Evolutionary conservation across 2,329 filamentous ascomycete genomes (phyloP), one percentile per base, ranked within the genome.

Genomic region (Colletotrichum limetticola): DNA sequence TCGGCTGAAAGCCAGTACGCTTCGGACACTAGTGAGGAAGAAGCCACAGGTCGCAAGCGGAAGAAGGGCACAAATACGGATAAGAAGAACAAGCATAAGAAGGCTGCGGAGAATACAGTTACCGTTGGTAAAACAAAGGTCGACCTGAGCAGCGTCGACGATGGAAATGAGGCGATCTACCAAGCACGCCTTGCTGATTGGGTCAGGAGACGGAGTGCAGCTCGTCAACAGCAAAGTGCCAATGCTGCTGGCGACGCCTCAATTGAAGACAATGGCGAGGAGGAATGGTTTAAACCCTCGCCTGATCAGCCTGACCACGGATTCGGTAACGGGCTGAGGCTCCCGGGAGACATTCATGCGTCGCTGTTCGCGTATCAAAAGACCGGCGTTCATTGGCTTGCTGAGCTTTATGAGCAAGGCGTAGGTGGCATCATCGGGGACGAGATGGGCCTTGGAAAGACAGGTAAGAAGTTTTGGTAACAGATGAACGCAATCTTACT

Each of bases 381-480:
- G 82, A 98, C 95, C 0, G 95, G 96, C 4, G 95, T 99, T 4
- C 94, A 98, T 79, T 99, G 97, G 97, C 88, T 99, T 7, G 95
- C 95, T 81, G 96, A 99, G 81, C 86, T 99, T 2, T 96, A 97
- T 80, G 91, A 92, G 68, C 95, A 98, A 80, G 90, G 93, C 74
- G 95, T 98, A 5, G 97, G 97, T 28, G 97, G 97, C 3, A 98
- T 99, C 66, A 90, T 99, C 52, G 97, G 96, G 6, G 97, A 99
- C 79, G 97, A 99, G 82, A 99, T 99, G 97, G 97, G 97, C 1
- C 85, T 99, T n/a, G 97, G 97, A 4, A 99, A 99, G 84, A 99
- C 97, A 4, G 80, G 81, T 81, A 76, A 30, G 4, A 26, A 49
- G 2, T 9, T 9, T 19, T 35, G 24, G 14, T n/a, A 32, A 16